Percentiles rank a stretch among this genome's conserved stretches.
phyloP scores from a whole-genome alignment of 306 rosid species.

The Citrullus amarus region DNA sequence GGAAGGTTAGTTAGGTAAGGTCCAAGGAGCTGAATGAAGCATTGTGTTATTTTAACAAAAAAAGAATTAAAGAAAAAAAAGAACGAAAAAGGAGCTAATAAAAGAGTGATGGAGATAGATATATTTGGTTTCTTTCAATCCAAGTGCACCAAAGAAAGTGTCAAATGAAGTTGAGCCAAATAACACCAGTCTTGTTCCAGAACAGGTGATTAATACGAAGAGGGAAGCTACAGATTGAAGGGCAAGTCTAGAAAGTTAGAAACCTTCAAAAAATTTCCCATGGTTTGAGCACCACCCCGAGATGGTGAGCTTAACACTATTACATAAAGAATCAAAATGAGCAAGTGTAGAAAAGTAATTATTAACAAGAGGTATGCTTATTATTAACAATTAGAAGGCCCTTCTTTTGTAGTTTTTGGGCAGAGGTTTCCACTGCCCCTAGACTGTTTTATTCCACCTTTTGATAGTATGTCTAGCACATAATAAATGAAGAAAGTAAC shows the following conservation, averaged over 20 bases:
- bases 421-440: not conserved
- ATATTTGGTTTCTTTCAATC: not conserved
- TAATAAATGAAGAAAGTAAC: not conserved
- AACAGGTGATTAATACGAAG: not conserved
- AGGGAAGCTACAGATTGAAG: not conserved
- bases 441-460: not conserved
- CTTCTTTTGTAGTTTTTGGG: not conserved
- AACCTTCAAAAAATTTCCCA: not conserved
- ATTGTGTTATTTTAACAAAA: too few relatives aligned
- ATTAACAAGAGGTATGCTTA: not conserved
- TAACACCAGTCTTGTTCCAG: not conserved
- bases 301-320: not conserved
- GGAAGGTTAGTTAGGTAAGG: too few relatives aligned
- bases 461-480: not conserved
- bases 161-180: not conserved
- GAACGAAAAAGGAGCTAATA: too few relatives aligned
- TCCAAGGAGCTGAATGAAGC: too few relatives aligned
- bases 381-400: not conserved
- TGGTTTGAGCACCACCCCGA: not conserved
- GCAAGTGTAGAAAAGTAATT: not conserved
- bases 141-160: not conserved
- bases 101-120: too few relatives aligned
- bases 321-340: not conserved
- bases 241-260: not conserved
- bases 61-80: too few relatives aligned